Evolutionary conservation across 148 eudicot genomes (phyloP).

Genomic region (Pouteria glomerata): DNA sequence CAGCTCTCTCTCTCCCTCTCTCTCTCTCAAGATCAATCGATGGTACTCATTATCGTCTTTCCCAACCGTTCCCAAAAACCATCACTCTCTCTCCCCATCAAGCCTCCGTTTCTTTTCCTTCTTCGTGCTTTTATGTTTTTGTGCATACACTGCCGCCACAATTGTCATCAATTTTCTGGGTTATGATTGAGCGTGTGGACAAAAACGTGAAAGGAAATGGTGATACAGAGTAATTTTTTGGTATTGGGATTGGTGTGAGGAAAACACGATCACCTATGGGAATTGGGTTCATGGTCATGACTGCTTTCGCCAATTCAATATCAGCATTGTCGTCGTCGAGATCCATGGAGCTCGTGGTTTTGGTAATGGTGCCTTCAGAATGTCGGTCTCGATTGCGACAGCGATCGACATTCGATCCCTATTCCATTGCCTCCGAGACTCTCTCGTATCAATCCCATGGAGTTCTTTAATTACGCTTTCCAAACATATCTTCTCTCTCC

Average conservation of each 20-base stretch:
- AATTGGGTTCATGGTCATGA: conserved; percentile 10
- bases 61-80: too few relatives aligned
- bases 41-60: background rate
- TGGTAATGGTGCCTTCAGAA: background rate
- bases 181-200: too few relatives aligned
- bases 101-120: background rate
- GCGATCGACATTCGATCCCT: conserved; percentile 37
- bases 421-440: conserved; percentile 17
- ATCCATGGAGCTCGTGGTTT: conserved; percentile 12
- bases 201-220: background rate
- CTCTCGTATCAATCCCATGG: conserved; percentile 4
- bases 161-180: background rate
- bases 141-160: background rate
- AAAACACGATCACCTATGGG: background rate
- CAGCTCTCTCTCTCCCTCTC: background rate
- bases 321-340: background rate
- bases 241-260: conserved; percentile 23
- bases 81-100: background rate
- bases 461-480: conserved; percentile 9
- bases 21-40: too few relatives aligned
- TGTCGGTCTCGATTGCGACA: conserved; percentile 17
- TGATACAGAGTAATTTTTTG: background rate
- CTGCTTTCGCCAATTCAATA: background rate
- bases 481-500: conserved; percentile 1
- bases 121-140: background rate